A percentile compares a stretch with the other conserved stretches of the same genome.
Conservation (phyloP, 306 rosid species). For the Prunus padus region DNA sequence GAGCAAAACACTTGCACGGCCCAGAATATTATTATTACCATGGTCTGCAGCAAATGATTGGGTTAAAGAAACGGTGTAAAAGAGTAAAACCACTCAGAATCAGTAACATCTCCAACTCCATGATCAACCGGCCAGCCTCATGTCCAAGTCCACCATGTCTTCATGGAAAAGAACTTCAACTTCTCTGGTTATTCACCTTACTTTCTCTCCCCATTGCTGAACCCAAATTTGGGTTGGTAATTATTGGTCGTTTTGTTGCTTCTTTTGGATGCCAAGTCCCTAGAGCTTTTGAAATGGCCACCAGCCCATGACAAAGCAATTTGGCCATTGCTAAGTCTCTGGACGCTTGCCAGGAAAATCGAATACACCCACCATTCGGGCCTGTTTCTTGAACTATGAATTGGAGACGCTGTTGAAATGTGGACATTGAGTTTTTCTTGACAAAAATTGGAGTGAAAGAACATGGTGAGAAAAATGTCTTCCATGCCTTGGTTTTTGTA, state of each 20-base stretch:
- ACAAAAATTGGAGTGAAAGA: conserved; percentile 11
- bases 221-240: background rate
- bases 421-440: conserved; percentile 18
- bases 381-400: conserved; percentile 28
- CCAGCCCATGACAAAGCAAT: conserved; percentile 22
- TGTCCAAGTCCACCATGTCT: conserved; percentile 7
- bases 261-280: background rate
- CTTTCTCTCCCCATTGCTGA: background rate
- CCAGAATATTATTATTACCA: conserved; percentile 9
- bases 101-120: conserved; percentile 12
- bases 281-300: conserved; percentile 33
- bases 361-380: conserved; percentile 37
- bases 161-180: background rate
- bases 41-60: conserved; percentile 15
- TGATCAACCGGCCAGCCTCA: background rate
- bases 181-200: background rate
- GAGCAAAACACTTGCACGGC: conserved; percentile 34
- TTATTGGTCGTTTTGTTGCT: background rate
- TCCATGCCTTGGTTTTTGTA: background rate
- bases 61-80: conserved; percentile 29
- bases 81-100: conserved; percentile 33
- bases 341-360: conserved; percentile 41
- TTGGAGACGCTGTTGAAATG: conserved; percentile 37
- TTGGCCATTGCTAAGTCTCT: background rate
- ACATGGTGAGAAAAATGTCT: conserved; percentile 12